These are phyloP conservation scores for Aspergillus sp. DNA, from an alignment of 2,329 filamentous ascomycete species.

Conservation along the genomic window DNA sequence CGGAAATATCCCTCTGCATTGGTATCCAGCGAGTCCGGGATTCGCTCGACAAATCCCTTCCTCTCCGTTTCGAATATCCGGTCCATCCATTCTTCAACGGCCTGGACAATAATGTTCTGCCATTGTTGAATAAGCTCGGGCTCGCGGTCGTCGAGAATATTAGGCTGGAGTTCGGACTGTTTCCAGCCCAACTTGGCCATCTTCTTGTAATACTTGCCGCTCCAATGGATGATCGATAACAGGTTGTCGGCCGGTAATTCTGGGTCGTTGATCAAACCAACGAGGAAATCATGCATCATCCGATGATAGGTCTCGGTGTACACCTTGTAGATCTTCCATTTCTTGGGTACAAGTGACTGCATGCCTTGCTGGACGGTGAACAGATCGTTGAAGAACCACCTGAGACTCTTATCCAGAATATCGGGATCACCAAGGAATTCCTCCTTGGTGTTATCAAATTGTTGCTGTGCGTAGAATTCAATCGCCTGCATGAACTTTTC, in stretches of 20 bases:
- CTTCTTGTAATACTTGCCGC: slow-evolving; percentile 91
- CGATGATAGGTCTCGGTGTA: slow-evolving; percentile 89
- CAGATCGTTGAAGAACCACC: slow-evolving; percentile 97
- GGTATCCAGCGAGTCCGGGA: slow-evolving; percentile 74
- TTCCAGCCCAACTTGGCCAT: slow-evolving; percentile 85
- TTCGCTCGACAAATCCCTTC: slow-evolving; percentile 73
- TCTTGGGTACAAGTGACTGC: slow-evolving; percentile 85
- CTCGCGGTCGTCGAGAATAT: slow-evolving; percentile 86
- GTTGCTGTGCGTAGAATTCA: slow-evolving; percentile 64
- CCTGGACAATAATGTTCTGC: slow-evolving; percentile 88
- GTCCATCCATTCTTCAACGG: slow-evolving; percentile 96
- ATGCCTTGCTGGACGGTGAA: slow-evolving; percentile 93
- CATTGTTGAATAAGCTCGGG: slow-evolving; percentile 89
- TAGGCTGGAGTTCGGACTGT: slow-evolving; percentile 71
- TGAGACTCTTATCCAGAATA: slow-evolving; percentile 78
- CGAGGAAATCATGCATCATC: slow-evolving; percentile 91
- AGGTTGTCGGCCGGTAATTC: slow-evolving; percentile 82
- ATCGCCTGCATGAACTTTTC: slow-evolving; percentile 87
- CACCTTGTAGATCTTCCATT: slow-evolving; percentile 91
- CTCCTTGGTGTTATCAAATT: slow-evolving; percentile 67
- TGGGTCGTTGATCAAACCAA: slow-evolving; percentile 76
- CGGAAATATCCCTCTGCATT: slow-evolving; percentile 89
- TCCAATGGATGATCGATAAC: slow-evolving; percentile 89
- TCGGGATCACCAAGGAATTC: slow-evolving; percentile 80
- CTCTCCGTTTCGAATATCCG: slow-evolving; percentile 80